Conservation (phyloP, 768 basidiomycete genomes). For the Lentinus brumalis region DNA sequence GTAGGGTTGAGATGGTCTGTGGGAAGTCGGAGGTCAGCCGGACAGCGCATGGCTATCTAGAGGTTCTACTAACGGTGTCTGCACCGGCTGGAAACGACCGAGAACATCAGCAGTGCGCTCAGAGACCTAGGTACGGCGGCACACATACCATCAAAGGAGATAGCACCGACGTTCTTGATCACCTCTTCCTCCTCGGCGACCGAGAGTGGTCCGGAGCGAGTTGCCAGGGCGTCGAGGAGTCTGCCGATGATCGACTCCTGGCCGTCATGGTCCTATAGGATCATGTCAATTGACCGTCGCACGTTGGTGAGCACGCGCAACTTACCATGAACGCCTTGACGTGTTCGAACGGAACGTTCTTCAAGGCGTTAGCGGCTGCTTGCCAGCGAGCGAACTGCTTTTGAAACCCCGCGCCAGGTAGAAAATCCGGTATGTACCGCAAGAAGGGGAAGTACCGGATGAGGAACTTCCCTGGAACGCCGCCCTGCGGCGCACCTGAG, state of each 20-base stretch:
- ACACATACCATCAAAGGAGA: neutral
- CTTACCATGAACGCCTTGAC: neutral
- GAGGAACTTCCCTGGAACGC: neutral
- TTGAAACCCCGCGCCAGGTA: slow-evolving; percentile 14
- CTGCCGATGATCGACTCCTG: too few species aligned
- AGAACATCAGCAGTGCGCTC: too few species aligned
- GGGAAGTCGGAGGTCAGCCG: neutral
- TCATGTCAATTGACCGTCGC: too few species aligned
- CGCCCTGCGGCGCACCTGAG: neutral
- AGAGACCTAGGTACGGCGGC: too few species aligned
- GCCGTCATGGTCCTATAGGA: too few species aligned
- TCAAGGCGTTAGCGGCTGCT: neutral
- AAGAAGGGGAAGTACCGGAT: slow-evolving; percentile 10
- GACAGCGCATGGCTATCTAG: neutral
- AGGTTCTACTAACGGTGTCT: neutral
- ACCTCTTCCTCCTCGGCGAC: neutral
- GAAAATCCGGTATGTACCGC: slow-evolving; percentile 6
- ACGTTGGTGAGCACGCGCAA: neutral
- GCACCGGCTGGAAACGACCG: neutral
- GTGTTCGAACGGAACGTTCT: neutral
- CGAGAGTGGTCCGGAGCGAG: too few species aligned
- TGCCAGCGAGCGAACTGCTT: neutral
- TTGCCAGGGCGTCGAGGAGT: too few species aligned
- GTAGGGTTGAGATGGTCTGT: slow-evolving; percentile 7
- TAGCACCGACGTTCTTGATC: neutral